Conservation (phyloP, 768 basidiomycete genomes). For the Glaciozyma antarctica region DNA sequence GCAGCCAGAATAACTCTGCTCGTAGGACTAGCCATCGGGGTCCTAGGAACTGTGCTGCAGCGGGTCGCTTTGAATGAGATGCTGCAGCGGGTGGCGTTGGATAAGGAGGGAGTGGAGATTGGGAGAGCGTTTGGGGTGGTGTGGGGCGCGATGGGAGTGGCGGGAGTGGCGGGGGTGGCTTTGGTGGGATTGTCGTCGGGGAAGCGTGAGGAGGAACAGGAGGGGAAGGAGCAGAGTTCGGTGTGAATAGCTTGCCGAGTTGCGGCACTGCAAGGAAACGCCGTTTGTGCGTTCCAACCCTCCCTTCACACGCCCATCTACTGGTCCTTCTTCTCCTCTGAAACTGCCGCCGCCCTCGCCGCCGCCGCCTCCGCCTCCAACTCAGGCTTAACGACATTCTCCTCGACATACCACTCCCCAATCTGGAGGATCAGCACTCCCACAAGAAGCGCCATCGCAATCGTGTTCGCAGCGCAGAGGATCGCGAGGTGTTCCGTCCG, state of each 20-base stretch:
- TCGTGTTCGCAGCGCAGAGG: conserved; percentile 29
- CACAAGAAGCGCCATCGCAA: conserved; percentile 14
- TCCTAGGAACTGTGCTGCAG: neutral
- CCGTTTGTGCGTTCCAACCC: neutral
- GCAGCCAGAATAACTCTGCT: neutral
- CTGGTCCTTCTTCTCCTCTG: conserved; percentile 29
- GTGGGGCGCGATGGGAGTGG: neutral
- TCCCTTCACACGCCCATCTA: neutral
- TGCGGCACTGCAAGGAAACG: too few species aligned
- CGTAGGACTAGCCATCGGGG: neutral
- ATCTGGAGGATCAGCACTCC: conserved; percentile 29
- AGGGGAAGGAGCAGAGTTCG: too few species aligned
- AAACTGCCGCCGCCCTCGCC: conserved; percentile 1
- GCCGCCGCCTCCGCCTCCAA: neutral
- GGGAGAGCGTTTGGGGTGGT: neutral
- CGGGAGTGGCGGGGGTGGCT: neutral
- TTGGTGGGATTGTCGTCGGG: neutral
- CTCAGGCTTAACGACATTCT: conserved; percentile 10
- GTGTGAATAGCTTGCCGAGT: too few species aligned
- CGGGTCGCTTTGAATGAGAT: neutral
- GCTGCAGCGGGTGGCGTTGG: neutral
- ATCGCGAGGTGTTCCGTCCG: conserved; percentile 27
- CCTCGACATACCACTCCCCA: conserved; percentile 28
- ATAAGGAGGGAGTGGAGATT: neutral
- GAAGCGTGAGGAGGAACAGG: neutral